Percentiles rank a stretch among this genome's conserved stretches.
These are phyloP conservation scores for Urostyla sp. DNA, from an alignment of 73 alveolate species.

Conservation along the genomic window DNA sequence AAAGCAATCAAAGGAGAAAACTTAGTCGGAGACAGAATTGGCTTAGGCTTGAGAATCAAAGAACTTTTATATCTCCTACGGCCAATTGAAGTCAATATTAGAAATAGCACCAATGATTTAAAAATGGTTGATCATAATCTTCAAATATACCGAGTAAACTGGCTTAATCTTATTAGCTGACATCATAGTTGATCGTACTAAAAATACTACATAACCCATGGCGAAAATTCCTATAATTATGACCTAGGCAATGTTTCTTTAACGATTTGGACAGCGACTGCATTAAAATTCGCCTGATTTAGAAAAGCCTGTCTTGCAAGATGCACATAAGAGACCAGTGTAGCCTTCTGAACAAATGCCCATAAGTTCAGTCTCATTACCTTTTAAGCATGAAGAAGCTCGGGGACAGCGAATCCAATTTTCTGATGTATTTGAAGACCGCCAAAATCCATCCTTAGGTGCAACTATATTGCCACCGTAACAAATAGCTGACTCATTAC, in stretches of 20 bases:
- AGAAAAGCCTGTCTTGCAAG: conserved; percentile 31
- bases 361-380: conserved; percentile 3
- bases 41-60: background rate
- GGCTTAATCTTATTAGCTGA: conserved; percentile 56
- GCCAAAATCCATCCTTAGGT: conserved; percentile 60
- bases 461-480: conserved; percentile 52
- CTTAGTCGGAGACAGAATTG: conserved; percentile 31
- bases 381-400: conserved; percentile 39
- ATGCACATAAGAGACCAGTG: conserved; percentile 45
- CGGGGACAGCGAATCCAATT: conserved; percentile 51
- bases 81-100: conserved; percentile 59
- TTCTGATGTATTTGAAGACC: conserved; percentile 12
- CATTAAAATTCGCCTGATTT: conserved; percentile 27
- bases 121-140: conserved; percentile 62
- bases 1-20: conserved; percentile 69
- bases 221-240: conserved; percentile 8
- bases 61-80: conserved; percentile 15
- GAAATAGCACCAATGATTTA: conserved; percentile 54
- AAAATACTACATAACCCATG: background rate
- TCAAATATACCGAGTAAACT: conserved; percentile 58
- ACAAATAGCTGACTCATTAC: conserved; percentile 46
- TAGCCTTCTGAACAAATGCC: conserved; percentile 62
- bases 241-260: background rate
- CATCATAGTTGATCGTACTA: conserved; percentile 44
- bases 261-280: conserved; percentile 27